phyloP scores from a whole-genome alignment of 345 rosid species.

The Eucalyptus pauciflora region DNA sequence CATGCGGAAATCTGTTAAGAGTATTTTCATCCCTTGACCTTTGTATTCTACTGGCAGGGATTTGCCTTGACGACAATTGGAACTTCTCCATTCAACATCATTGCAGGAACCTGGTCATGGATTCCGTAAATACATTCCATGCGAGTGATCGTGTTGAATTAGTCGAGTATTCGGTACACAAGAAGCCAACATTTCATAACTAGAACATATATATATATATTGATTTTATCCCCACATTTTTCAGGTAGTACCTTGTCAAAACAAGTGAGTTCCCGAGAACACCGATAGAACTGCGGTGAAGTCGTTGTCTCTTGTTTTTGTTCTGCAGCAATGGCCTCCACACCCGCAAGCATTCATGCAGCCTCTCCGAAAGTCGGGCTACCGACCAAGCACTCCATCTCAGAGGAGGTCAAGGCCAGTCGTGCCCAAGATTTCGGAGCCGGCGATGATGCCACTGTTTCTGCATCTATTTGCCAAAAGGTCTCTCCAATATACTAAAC shows the following conservation, averaged over 20 bases:
- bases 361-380: background rate
- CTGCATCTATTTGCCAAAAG: conserved; percentile 17
- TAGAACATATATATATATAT: background rate
- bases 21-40: background rate
- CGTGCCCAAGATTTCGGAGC: background rate
- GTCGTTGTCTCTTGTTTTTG: background rate
- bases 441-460: background rate
- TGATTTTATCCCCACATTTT: background rate
- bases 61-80: background rate
- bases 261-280: background rate
- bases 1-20: background rate
- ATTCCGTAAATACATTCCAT: background rate
- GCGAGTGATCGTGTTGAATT: background rate
- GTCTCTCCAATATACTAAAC: background rate
- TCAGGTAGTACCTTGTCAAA: background rate
- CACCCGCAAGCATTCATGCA: background rate
- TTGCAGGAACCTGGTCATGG: background rate
- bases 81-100: background rate
- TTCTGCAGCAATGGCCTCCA: conserved; percentile 4
- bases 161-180: background rate
- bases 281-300: background rate
- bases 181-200: background rate
- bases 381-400: background rate
- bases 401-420: background rate
- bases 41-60: background rate